Percentiles rank a stretch among this genome's conserved stretches.
Conservation (phyloP, 805 yeast genomes). For the Ogataea methanolica region DNA sequence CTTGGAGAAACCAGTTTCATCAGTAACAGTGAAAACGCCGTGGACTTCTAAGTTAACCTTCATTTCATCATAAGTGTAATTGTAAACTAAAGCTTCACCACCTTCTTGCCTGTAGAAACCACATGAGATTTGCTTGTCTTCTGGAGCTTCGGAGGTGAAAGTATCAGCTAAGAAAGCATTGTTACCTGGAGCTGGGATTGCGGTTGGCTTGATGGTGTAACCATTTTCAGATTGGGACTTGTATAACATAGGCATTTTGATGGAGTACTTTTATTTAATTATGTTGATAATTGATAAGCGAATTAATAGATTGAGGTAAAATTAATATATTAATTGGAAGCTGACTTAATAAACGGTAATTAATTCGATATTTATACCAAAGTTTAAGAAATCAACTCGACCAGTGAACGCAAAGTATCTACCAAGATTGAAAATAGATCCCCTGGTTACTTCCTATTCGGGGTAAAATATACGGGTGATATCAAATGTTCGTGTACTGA, state of each 20-base stretch:
- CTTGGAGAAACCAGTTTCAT: conserved; percentile 58
- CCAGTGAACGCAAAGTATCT: neutral
- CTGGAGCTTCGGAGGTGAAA: conserved; percentile 56
- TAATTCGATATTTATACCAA: conserved; percentile 4
- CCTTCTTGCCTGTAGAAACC: conserved; percentile 69
- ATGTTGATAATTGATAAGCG: neutral
- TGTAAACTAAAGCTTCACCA: conserved; percentile 66
- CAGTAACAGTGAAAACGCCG: conserved; percentile 59
- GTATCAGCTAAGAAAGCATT: conserved; percentile 68
- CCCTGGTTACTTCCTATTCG: conserved; percentile 8
- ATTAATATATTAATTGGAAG: neutral
- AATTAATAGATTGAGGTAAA: neutral
- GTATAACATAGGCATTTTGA: conserved; percentile 51
- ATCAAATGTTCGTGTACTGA: neutral
- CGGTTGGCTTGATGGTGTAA: conserved; percentile 50
- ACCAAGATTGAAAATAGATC: neutral
- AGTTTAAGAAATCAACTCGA: neutral
- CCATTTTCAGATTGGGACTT: conserved; percentile 47
- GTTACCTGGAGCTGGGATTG: conserved; percentile 59
- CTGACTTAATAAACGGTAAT: neutral
- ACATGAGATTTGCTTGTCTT: conserved; percentile 55
- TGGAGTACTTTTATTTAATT: neutral
- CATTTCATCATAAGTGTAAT: conserved; percentile 64
- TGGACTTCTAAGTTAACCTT: conserved; percentile 64
- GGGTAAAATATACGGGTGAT: conserved; percentile 10